Percentiles rank a stretch among this genome's conserved stretches.
Conservation (phyloP, 2,329 filamentous ascomycete genomes). For the Salinomyces thailandicus region DNA sequence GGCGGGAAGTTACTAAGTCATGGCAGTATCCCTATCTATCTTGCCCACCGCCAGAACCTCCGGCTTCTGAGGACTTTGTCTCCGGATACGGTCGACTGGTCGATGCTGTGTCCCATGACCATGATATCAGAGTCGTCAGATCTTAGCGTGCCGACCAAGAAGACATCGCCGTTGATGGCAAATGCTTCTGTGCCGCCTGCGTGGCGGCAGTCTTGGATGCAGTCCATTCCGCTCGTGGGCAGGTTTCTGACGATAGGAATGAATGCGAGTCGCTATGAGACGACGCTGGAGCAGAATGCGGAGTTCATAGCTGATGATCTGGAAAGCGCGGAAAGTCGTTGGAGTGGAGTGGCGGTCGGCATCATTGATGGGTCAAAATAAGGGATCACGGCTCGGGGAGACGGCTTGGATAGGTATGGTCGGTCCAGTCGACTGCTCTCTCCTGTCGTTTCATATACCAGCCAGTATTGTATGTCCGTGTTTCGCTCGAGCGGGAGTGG, state of each 20-base stretch:
- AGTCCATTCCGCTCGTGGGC: conserved; percentile 26
- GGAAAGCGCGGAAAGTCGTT: conserved; percentile 21
- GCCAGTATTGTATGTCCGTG: no score
- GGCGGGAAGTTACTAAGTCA: no score
- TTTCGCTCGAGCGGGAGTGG: no score
- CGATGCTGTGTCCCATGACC: conserved; percentile 27
- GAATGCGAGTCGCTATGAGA: conserved; percentile 26
- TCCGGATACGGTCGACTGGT: conserved; percentile 28
- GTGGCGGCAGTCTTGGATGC: conserved; percentile 28
- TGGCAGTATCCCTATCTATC: conserved; percentile 26
- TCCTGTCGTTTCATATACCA: no score
- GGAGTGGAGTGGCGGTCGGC: conserved; percentile 28
- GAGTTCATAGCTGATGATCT: conserved; percentile 35
- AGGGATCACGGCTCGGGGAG: background rate
- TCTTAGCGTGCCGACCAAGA: conserved; percentile 22
- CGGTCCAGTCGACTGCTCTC: background rate
- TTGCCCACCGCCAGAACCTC: conserved; percentile 28
- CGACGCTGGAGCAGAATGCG: conserved; percentile 32
- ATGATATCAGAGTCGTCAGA: conserved; percentile 28
- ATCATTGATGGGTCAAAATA: conserved; percentile 21
- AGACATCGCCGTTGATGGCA: conserved; percentile 19
- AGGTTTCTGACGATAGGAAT: conserved; percentile 19
- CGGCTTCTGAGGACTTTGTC: conserved; percentile 22
- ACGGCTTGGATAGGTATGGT: no score
- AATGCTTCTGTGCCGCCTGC: conserved; percentile 23